A percentile compares a stretch with the other conserved stretches of the same genome.
These are phyloP conservation scores for Penicillium sp. DNA, from an alignment of 2,329 filamentous ascomycete genomes.

Conservation along the genomic window DNA sequence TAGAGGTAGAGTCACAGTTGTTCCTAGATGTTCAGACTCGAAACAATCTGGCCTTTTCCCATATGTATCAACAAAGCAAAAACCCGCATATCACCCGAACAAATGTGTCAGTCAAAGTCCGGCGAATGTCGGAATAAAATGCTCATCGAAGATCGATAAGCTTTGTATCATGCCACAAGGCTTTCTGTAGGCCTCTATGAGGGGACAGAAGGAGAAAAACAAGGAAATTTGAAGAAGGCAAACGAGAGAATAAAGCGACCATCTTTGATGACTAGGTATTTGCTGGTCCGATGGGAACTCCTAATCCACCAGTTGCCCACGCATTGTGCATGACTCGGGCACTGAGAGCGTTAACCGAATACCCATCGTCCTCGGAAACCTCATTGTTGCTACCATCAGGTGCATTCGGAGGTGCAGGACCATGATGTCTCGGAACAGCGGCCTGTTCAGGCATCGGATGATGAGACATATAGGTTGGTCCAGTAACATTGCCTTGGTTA, in stretches of 20 bases:
- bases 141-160: neutral
- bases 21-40: neutral
- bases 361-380: conserved; percentile 27
- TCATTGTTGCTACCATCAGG: conserved; percentile 18
- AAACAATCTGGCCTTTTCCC: neutral
- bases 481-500: conserved; percentile 40
- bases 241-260: neutral
- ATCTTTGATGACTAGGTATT: conserved; percentile 13
- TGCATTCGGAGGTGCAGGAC: conserved; percentile 21
- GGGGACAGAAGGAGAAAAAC: neutral
- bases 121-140: neutral
- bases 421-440: conserved; percentile 20
- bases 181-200: neutral
- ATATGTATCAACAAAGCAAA: neutral
- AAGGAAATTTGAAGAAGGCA: neutral
- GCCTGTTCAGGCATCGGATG: conserved; percentile 25
- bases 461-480: conserved; percentile 31
- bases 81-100: neutral
- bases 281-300: conserved; percentile 31
- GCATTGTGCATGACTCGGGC: conserved; percentile 31
- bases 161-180: neutral
- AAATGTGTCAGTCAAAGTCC: neutral
- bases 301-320: conserved; percentile 31
- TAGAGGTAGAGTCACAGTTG: neutral
- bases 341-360: conserved; percentile 27